Evolutionary conservation across 2,329 filamentous ascomycete species (phyloP).

Genomic region (Diaporthe sp.): DNA sequence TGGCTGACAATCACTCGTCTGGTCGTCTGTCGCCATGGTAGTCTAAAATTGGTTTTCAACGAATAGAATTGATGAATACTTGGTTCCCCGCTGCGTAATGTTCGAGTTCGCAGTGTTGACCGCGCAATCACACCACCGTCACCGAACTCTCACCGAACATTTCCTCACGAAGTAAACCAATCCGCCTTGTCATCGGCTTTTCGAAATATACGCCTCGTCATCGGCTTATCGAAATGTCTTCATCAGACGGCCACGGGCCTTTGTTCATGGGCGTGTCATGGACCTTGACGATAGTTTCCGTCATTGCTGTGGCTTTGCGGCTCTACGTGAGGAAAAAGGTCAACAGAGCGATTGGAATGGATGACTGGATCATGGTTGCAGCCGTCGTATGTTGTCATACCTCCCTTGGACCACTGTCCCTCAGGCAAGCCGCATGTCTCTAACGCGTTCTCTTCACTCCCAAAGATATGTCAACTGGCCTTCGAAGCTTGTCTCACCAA

Average conservation of each 20-base stretch:
- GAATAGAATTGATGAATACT: not conserved
- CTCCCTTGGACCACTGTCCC: not conserved
- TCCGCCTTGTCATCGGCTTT: not conserved
- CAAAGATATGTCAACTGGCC: conserved; percentile 13
- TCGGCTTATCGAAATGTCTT: too few relatives aligned
- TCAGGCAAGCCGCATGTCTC: not conserved
- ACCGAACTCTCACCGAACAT: too few relatives aligned
- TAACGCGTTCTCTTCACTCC: not conserved
- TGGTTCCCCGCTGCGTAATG: too few relatives aligned
- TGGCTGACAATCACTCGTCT: not conserved
- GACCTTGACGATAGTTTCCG: conserved; percentile 29
- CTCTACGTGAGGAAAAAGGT: not conserved
- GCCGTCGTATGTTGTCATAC: not conserved
- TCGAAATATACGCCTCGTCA: too few relatives aligned
- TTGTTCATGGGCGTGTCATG: conserved; percentile 36
- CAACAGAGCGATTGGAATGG: not conserved
- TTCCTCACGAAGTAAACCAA: not conserved
- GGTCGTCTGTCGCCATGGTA: not conserved
- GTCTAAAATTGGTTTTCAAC: not conserved
- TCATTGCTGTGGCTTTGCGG: conserved; percentile 12
- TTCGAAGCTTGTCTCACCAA: conserved; percentile 17
- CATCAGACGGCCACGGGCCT: not conserved
- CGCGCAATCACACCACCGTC: too few relatives aligned
- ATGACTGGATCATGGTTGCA: not conserved
- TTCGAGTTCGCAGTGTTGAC: too few relatives aligned